Evolutionary conservation across 129 eudicot genomes (phyloP).

Genomic region (Artemisia tridentata): DNA sequence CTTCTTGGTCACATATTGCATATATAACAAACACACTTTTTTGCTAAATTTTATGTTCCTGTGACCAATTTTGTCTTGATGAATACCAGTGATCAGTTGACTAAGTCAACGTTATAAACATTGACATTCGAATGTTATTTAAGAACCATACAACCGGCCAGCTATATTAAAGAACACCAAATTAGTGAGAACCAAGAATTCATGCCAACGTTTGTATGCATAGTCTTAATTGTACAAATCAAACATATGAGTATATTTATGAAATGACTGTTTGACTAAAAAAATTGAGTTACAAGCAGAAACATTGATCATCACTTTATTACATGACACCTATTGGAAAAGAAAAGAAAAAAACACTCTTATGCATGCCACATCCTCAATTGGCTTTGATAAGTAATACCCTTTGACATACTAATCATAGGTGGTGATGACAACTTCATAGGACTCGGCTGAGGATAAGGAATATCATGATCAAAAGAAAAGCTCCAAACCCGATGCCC

Average conservation of each 20-base stretch:
- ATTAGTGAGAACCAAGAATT: too few relatives aligned
- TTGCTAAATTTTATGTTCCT: too few relatives aligned
- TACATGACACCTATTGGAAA: background rate
- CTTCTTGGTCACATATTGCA: too few relatives aligned
- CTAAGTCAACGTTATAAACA: too few relatives aligned
- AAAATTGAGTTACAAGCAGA: background rate
- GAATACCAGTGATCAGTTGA: too few relatives aligned
- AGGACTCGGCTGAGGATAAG: conserved; percentile 29
- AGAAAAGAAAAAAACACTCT: background rate
- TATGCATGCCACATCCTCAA: background rate
- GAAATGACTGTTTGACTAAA: background rate
- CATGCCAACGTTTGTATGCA: too few relatives aligned
- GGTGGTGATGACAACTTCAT: background rate
- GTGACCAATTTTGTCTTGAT: too few relatives aligned
- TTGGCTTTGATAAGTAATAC: background rate
- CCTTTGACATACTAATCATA: too few relatives aligned
- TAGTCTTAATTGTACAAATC: background rate
- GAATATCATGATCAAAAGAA: conserved; percentile 45
- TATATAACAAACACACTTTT: too few relatives aligned
- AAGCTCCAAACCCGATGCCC: conserved; percentile 41
- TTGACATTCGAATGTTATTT: too few relatives aligned
- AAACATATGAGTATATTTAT: background rate
- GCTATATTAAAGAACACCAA: too few relatives aligned
- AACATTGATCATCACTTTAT: background rate
- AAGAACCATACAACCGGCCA: too few relatives aligned